Base-by-base conservation (phyloP, 306 rosid species). In the Senna siamea region DNA sequence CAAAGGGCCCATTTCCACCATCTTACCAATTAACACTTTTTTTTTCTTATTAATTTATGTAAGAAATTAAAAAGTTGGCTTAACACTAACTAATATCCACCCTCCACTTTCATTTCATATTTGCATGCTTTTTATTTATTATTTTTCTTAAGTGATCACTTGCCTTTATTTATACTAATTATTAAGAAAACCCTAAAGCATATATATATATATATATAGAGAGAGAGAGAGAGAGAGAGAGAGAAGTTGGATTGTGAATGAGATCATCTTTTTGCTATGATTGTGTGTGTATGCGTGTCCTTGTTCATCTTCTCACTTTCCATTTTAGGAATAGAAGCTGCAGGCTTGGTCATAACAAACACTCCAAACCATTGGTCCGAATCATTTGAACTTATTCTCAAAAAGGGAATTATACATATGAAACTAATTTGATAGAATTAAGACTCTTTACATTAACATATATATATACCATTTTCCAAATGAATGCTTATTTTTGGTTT, bases 1-100 rank as follows among this genome's bases (percentile, higher is more conserved):
- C 78, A 64, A 35, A 35, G 78, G 82, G 63, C 55, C 78, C 78
- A 10, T 51, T 7, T 30, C 28, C 48, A 32, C 9, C 65, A 38
- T 38, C 59, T n/a, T 59, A 28, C 23, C 41, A 68, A 57, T 19
- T 3, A 20, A 53, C 4, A 0, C 14, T 30, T 23, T 23, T 22
- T 54, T 4, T 20, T 6, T 53, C 32, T 18, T 53, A 14, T 11
- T 10, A 43, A 43, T 0, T 1, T n/a, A n/a, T n/a, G n/a, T n/a
- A n/a, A n/a, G n/a, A n/a, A n/a, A n/a, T n/a, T n/a, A n/a, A n/a
- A n/a, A 15, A n/a, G 20, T 48, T 7, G 54, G 54, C 15, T 15
- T 48, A 48, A 15, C 19, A 15, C 54, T n/a, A 48, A 48, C 1
- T 9, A 11, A 46, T 51, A 44, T 50, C 52, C 65, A 66, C 41